Percentiles rank a stretch among this genome's conserved stretches.
Evolutionary conservation across 176 grass and related monocot species (phyloP).

Genomic region (Puccinellia tenuiflora): DNA sequence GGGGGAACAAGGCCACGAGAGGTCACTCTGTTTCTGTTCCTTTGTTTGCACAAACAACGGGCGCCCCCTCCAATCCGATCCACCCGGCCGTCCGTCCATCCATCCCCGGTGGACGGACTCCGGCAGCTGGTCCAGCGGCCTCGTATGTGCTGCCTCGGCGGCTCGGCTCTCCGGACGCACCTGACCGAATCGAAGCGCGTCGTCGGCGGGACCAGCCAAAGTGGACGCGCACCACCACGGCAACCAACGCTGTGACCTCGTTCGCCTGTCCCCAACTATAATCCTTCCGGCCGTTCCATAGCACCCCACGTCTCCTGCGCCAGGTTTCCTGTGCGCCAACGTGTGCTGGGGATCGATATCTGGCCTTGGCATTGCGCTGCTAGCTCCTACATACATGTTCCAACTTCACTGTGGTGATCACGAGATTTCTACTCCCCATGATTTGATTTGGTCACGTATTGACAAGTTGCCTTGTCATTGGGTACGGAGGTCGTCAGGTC

Average conservation of each 20-base stretch:
- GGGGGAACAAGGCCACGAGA: too few species aligned
- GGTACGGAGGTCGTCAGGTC: too few species aligned
- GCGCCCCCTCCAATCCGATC: neutral
- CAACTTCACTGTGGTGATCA: neutral
- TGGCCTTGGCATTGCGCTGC: too few species aligned
- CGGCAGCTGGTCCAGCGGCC: neutral
- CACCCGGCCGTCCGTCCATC: neutral
- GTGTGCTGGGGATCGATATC: neutral
- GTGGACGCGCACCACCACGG: constrained; percentile 42
- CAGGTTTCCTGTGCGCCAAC: neutral
- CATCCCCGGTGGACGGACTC: too few species aligned
- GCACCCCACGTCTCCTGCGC: neutral
- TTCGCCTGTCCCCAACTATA: constrained; percentile 40
- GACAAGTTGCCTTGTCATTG: neutral
- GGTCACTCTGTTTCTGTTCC: neutral
- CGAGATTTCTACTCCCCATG: neutral
- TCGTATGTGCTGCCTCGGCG: neutral
- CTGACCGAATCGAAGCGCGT: constrained; percentile 23
- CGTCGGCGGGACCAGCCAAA: constrained; percentile 28
- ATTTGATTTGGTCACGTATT: neutral
- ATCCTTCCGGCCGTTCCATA: neutral
- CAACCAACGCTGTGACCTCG: constrained; percentile 27
- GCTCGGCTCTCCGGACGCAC: constrained; percentile 10
- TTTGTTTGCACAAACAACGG: neutral
- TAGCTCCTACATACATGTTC: too few species aligned